Percentiles rank a stretch among this genome's conserved stretches.
phyloP scores from a whole-genome alignment of 805 yeast species.

The Wickerhamiella musiphila region DNA sequence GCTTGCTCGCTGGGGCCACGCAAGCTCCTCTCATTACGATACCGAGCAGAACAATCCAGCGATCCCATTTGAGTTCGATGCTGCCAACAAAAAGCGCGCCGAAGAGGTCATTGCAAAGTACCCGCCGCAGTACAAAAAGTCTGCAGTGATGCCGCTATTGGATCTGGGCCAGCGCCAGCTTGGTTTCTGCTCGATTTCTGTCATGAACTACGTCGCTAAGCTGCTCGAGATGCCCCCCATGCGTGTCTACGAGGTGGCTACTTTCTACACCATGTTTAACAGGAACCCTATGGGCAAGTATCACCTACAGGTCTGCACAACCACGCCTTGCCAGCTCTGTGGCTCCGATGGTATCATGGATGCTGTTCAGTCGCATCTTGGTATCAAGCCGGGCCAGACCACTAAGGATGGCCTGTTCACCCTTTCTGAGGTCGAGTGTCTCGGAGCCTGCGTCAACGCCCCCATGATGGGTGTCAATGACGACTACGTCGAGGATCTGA shows the following conservation, averaged over 20 bases:
- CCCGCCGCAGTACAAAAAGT: slow-evolving; percentile 74
- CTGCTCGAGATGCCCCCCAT: slow-evolving; percentile 77
- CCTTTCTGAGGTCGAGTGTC: slow-evolving; percentile 74
- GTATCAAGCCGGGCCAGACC: slow-evolving; percentile 60
- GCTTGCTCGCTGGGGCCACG: neutral
- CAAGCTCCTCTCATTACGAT: slow-evolving; percentile 47
- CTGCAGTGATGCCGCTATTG: slow-evolving; percentile 73
- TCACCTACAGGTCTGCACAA: slow-evolving; percentile 73
- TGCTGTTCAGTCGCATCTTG: slow-evolving; percentile 43
- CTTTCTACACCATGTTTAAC: slow-evolving; percentile 83
- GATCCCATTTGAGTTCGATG: slow-evolving; percentile 54
- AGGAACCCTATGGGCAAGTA: slow-evolving; percentile 74
- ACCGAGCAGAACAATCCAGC: slow-evolving; percentile 46
- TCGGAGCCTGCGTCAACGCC: slow-evolving; percentile 83
- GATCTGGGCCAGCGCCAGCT: slow-evolving; percentile 77
- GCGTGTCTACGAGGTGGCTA: slow-evolving; percentile 87
- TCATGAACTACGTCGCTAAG: slow-evolving; percentile 80
- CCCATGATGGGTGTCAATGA: slow-evolving; percentile 80
- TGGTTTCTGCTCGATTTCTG: slow-evolving; percentile 73
- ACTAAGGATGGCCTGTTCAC: slow-evolving; percentile 62
- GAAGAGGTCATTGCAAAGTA: slow-evolving; percentile 57
- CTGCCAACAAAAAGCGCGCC: slow-evolving; percentile 52
- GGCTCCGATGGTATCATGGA: slow-evolving; percentile 66
- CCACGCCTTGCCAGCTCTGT: slow-evolving; percentile 78
- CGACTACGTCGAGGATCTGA: slow-evolving; percentile 68